Base-by-base conservation (phyloP, 2,329 filamentous ascomycete genomes). In the Penicillium thymicola region DNA sequence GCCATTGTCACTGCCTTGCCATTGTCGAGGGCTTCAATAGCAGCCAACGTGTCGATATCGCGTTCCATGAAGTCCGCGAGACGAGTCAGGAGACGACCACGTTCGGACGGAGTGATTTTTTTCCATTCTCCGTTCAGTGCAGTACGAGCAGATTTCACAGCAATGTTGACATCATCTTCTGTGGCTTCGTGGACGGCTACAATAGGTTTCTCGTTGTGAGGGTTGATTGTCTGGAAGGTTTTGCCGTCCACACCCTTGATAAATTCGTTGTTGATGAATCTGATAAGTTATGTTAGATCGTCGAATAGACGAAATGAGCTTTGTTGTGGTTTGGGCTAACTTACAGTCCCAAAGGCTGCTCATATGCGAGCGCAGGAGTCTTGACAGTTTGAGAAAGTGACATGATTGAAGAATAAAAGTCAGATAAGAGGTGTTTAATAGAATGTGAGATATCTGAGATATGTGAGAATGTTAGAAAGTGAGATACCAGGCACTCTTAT, bases 1-100 rank as follows among this genome's bases (percentile, higher is more conserved):
- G 58, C 58, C 51, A 53, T 51, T 21, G 51, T 56, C 9, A 55
- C 18, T 23, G 18, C 44, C 21, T 60, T 60, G 1, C 58, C 58
- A 30, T 55, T 58, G n/a, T 60, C 58, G 18, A 55, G 40, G 6
- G 58, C 51, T 47, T 60, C 58, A n/a, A 60, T 50, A 11, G 55
- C 40, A 4, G 58, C 58, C n/a, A 60, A 5, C 2, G 23, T 58
- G 0, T 58, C 55, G 6, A 55, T 50, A 8, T 60, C 55, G 2
- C 47, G 45, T 21, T 59, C 58, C 2, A 58, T 10, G 11, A 60
- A 38, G 23, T 60, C 55, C 2, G 58, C 55, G 0, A 60, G 52
- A 5, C 44, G 42, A 14, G 41, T 45, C 5, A 60, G 47, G 8
- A 60, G 51, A 11, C 52, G 42, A 8, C 58, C 58, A 30, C 58